These are phyloP conservation scores for Fusarium anguioides DNA, from an alignment of 2,329 filamentous ascomycete species.

Conservation along the genomic window DNA sequence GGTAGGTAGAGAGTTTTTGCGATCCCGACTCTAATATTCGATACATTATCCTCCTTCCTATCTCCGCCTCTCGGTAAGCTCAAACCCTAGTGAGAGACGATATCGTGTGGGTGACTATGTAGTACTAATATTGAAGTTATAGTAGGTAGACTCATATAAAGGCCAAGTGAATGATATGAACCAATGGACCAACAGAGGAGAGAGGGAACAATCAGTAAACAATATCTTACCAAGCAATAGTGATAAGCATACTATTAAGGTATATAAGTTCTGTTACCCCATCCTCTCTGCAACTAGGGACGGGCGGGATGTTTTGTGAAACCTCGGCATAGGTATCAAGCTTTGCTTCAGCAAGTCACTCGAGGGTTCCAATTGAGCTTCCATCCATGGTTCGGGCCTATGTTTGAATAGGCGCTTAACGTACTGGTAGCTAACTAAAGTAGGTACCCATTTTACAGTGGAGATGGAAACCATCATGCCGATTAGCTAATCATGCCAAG, in stretches of 20 bases:
- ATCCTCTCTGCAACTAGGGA: conserved; percentile 2
- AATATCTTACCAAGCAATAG: background rate
- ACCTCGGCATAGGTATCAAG: conserved; percentile 9
- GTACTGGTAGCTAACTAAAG: background rate
- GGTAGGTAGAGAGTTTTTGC: background rate
- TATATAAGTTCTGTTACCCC: conserved; percentile 4
- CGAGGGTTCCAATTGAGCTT: background rate
- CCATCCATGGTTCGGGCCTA: too few relatives aligned
- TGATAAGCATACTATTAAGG: conserved; percentile 26
- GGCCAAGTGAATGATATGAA: background rate
- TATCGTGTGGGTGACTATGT: too few relatives aligned
- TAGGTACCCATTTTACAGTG: background rate
- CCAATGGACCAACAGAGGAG: background rate
- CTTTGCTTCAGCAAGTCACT: background rate
- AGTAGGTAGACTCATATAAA: too few relatives aligned
- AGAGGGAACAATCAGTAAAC: background rate
- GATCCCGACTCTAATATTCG: background rate
- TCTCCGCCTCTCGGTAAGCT: background rate
- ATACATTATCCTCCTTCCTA: background rate
- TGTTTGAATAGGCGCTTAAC: background rate
- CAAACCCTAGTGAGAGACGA: background rate
- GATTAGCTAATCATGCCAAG: conserved; percentile 5
- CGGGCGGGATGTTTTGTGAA: background rate
- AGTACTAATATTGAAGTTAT: too few relatives aligned
- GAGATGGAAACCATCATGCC: background rate